Base-by-base conservation (phyloP, 352 stramenopile species). In the Globisporangium paddicum region DNA sequence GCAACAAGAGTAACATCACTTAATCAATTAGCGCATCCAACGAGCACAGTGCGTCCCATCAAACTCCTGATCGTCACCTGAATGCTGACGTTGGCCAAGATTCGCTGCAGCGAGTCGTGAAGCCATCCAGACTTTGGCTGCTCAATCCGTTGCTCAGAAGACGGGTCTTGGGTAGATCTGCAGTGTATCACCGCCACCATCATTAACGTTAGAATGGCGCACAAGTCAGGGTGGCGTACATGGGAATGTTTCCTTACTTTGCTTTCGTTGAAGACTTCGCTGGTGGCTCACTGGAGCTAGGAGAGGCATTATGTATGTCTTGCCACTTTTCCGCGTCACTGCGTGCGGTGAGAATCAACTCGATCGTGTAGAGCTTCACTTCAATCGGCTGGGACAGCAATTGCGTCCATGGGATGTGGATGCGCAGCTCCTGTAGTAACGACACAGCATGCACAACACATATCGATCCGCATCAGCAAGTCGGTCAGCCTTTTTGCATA, bases 381-480 rank as follows among this genome's bases (percentile, higher is more conserved):
- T 93, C 86, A 42, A 93, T 95, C 14, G 86, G 77, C 60, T 95
- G 86, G 3, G 83, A 93, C 19, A 95, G 66, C 59, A 95, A 44
- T 38, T 93, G 83, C n/a, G 83, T 93, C 86, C 86, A 95, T 35
- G 86, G 86, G 62, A 95, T 95, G 62, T 93, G 86, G 59, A 95
- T 93, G 32, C 84, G 83, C 51, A 95, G 75, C 52, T 95, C 86
- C 79, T 89, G 46, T 30, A 44, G 23, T 40, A 18, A 41, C 18
- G 19, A 26, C 26, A 28, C 11, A 54, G 18, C 9, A 28, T 18
- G 13, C 32, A 48, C 28, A 46, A 41, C 18, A 7, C 19, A 51
- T 4, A 40, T 16, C 26, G 19, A 18, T 45, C 19, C 19, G n/a
- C 11, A n/a, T 40, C n/a, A 55, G 26, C 9, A 53, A 59, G 3